Base-by-base conservation (phyloP, 257 asterid genomes). In the Perilla frutescens region DNA sequence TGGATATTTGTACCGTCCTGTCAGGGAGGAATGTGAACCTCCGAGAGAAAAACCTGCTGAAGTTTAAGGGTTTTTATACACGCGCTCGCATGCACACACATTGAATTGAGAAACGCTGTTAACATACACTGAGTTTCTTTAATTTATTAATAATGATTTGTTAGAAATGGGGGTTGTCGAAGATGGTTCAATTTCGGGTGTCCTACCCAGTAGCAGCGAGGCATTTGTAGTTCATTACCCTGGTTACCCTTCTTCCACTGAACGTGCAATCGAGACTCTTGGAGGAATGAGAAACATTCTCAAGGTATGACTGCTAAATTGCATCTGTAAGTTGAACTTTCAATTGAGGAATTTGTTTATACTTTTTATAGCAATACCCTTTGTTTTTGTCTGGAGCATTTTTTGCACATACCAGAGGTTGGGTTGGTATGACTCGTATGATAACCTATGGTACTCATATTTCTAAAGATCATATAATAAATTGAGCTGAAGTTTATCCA, bases 211-310 rank as follows among this genome's bases (percentile, higher is more conserved):
- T 57, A 77, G 61, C 78, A 71, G 77, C 7, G 70, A 82, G 13
- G 85, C 73, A 53, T 94, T 94, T 78, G 87, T 84, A 34, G 90
- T 91, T 76, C 85, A 90, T 82, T 91, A 91, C 78, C 99, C 99
- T 5, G 99, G 95, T 64, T 94, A 94, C 64, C 91, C 99, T 82
- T 88, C 97, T 73, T 91, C 98, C 9, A 76, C 78, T 3, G 84
- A 81, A 68, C 95, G 96, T 0, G 99, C 97, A 14, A 77, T 92
- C 32, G 92, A 94, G 81, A 88, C 97, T 74, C 89, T 94, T 10
- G 99, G 97, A 4, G 99, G 99, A 62, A 55, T 62, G 34, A 78
- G 87, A 65, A 85, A 82, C 66, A 86, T 94, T 82, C 81, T 80
- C 69, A 91, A 90, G 97, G 97, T 93, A 65, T 72, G 44, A n/a